Conservation (phyloP, 2,329 filamentous ascomycete genomes). For the Cladophialophora exuberans region DNA sequence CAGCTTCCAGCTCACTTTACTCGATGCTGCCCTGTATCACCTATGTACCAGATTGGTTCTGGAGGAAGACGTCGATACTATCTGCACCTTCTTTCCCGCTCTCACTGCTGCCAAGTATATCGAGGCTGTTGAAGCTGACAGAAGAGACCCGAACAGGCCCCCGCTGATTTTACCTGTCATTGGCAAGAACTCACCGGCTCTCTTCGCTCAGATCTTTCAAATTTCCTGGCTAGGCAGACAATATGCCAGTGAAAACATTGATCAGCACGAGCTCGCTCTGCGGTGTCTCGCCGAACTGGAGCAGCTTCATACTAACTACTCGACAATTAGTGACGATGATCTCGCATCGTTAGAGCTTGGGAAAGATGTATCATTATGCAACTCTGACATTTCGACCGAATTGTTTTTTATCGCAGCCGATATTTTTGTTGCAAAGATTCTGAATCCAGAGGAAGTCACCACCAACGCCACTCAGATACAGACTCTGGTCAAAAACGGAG, state of each 20-base stretch:
- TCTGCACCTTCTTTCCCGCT: constrained; percentile 21
- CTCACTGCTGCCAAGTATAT: constrained; percentile 25
- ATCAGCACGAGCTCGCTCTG: constrained; percentile 19
- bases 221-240: constrained; percentile 28
- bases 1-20: constrained; percentile 22
- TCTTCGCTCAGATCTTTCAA: constrained; percentile 27
- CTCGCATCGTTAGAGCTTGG: neutral
- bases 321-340: constrained; percentile 1
- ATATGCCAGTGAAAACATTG: constrained; percentile 4
- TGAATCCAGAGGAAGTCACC: constrained; percentile 15
- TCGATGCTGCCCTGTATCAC: constrained; percentile 27
- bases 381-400: constrained; percentile 22
- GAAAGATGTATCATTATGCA: neutral
- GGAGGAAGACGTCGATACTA: constrained; percentile 22
- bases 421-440: constrained; percentile 24
- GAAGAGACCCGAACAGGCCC: neutral
- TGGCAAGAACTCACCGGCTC: constrained; percentile 17
- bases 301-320: constrained; percentile 4
- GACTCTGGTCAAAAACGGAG: constrained; percentile 4
- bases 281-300: constrained; percentile 22
- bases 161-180: constrained; percentile 22
- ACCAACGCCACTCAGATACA: constrained; percentile 14
- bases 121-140: constrained; percentile 16
- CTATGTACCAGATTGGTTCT: constrained; percentile 26
- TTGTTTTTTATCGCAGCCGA: constrained; percentile 23